These are phyloP conservation scores for Xylaria bambusicola DNA, from an alignment of 495 filamentous ascomycete species.

Conservation along the genomic window DNA sequence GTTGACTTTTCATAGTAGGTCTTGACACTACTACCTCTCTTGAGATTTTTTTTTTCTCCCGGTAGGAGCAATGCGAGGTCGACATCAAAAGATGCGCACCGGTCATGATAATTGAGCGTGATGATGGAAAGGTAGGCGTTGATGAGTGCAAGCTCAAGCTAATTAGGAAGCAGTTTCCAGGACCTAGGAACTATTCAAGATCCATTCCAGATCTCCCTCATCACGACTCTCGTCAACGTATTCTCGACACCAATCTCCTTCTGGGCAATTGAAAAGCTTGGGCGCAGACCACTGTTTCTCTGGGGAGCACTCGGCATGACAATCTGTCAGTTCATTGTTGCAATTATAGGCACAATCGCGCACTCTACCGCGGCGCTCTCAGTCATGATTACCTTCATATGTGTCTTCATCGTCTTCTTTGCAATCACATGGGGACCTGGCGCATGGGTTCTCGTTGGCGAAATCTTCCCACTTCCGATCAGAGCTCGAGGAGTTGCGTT, in stretches of 20 bases:
- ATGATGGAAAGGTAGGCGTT: not conserved
- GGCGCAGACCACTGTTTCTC: conserved; percentile 81
- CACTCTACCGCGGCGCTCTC: conserved; percentile 65
- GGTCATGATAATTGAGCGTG: not conserved
- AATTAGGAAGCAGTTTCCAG: conserved; percentile 50
- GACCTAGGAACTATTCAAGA: conserved; percentile 68
- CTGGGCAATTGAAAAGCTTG: conserved; percentile 77
- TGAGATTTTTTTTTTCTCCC: no score
- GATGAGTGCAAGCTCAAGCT: not conserved
- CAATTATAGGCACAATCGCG: conserved; percentile 62
- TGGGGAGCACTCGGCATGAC: conserved; percentile 79
- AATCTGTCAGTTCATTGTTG: conserved; percentile 83
- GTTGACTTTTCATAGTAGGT: conserved; percentile 15
- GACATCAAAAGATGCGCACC: no score
- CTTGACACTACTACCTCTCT: no score
- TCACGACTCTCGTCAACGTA: conserved; percentile 87
- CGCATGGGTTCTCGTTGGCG: conserved; percentile 83
- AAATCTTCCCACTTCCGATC: conserved; percentile 85
- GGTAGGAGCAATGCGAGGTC: no score
- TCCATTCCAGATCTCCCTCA: conserved; percentile 76
- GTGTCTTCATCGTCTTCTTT: conserved; percentile 85
- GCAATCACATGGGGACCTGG: conserved; percentile 78
- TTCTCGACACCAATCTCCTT: conserved; percentile 79
- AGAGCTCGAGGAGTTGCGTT: conserved; percentile 78
- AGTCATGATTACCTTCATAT: conserved; percentile 70